Evolutionary conservation across 1,139 yeast species (phyloP), one percentile per base, ranked within the genome.

Genomic region (Pichia sp.): DNA sequence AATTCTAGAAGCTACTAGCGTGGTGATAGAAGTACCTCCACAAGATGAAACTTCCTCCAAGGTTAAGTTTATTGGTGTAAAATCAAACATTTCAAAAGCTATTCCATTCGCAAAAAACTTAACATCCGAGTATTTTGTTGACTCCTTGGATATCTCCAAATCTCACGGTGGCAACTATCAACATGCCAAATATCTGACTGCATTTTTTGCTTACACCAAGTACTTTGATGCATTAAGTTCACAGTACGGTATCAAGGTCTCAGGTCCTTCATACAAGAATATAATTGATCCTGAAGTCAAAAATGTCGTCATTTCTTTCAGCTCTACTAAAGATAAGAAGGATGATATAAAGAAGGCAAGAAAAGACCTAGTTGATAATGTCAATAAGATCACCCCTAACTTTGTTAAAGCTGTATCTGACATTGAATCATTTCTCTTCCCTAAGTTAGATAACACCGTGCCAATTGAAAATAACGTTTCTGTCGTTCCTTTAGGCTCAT

Each of bases 111-210:
- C 84, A 13, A 74, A 78, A 70, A 72, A 72, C 70, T 81, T 72
- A 69, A 79, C 85, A 61, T 70, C 79, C 66, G 67, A 76, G 51
- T 75, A 80, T 76, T 66, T 78, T 70, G 83, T 87, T 49, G 90
- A 87, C 63, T 74, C 82, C 29, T 77, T 92, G 67, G 95, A 89
- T 64, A 84, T 92, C 73, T 83, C 95, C 29, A 85, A 81, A 69
- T 96, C 97, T 43, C 97, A 92, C 70, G 88, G 89, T 65, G 89
- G 88, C 64, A 84, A 87, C 66, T 70, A 83, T 57, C 69, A 74
- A 34, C 97, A 92, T 65, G 96, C 95, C 38, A 81, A 81, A 63
- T 80, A 84, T 42, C 76, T 92, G 56, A 85, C 92, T 48, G 75
- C 84, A 16, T 87, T 78, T 69, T 85, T 92, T 66, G 70, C 72